Evolutionary conservation across 2,329 filamentous ascomycete genomes (phyloP), one percentile per base, ranked within the genome.

Genomic region (Parastagonospora nodorum): DNA sequence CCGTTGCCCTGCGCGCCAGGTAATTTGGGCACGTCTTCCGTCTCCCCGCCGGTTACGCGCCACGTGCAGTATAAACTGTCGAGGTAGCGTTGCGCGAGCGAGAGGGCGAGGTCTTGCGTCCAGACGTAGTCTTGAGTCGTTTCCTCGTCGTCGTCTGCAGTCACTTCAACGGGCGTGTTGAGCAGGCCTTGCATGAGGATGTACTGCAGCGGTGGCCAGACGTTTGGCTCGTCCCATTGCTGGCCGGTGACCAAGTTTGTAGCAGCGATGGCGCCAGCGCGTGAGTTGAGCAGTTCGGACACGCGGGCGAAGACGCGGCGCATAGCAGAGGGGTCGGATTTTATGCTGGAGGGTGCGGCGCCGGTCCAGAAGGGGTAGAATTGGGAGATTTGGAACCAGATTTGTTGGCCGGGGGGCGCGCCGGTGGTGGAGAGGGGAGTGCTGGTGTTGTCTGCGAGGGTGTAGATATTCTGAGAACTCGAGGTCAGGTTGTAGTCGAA

Each of bases 311-410:
- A 88, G 0, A 80, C 82, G 14, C 72, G 75, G 47, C 78, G 77
- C 19, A 88, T 78, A 2, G 84, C 82, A 15, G 78, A 74, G 0
- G 86, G 82, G 66, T 87, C 84, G 55, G 82, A 74, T 65, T 80
- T 83, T 56, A 88, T 76, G 51, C 78, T 72, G 0, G 68, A 63
- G 0, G 84, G 84, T 0, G 85, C 86, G 1, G 86, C 84, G 15
- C 86, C 85, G 1, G 83, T 82, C 85, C 86, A 88, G 77, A 88
- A 88, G 2, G 86, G 86, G 66, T 85, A 88, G 68, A 86, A 83
- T 66, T 88, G 85, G 0, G 80, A 80, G 8, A 82, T 69, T 50
- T 81, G 73, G 65, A 88, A 87, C 51, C 81, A 63, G 16, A 87
- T 74, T 65, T 88, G 83, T 33, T 81, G 68, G 35, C 81, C 84